Evolutionary conservation across 768 basidiomycete species (phyloP).

Genomic region (Daedaleopsis nitida): DNA sequence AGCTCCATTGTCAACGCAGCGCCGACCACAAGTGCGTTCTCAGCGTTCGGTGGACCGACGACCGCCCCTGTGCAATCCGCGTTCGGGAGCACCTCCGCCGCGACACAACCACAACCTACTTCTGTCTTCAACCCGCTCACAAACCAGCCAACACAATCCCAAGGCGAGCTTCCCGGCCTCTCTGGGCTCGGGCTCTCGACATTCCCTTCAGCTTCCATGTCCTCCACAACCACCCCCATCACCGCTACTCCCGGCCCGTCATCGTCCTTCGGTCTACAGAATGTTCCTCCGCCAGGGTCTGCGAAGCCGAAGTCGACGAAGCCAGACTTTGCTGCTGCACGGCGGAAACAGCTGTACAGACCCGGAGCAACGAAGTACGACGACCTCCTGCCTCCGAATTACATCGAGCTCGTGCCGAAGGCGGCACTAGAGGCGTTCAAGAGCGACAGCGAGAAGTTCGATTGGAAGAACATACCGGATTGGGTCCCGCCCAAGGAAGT

Average conservation of each 20-base stretch:
- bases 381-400: conserved; percentile 56
- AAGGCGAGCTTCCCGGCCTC: not conserved
- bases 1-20: conserved; percentile 10
- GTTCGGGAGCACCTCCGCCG: not conserved
- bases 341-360: conserved; percentile 35
- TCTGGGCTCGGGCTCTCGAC: not conserved
- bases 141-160: conserved; percentile 7
- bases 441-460: conserved; percentile 48
- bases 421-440: conserved; percentile 55
- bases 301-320: conserved; percentile 23
- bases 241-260: not conserved
- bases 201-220: conserved; percentile 7
- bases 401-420: conserved; percentile 54
- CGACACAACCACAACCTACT: conserved; percentile 28
- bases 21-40: not conserved
- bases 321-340: conserved; percentile 40
- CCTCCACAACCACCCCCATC: not conserved
- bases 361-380: conserved; percentile 60
- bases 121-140: conserved; percentile 25
- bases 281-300: not conserved
- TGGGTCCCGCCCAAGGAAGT: conserved; percentile 71
- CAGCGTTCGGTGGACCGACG: conserved; percentile 17
- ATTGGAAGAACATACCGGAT: conserved; percentile 71
- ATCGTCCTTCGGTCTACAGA: conserved; percentile 5
- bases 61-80: conserved; percentile 22